A percentile compares a stretch with the other conserved stretches of the same genome.
Conservation (phyloP, 2,329 filamentous ascomycete species). For the Stemphylium beticola region DNA sequence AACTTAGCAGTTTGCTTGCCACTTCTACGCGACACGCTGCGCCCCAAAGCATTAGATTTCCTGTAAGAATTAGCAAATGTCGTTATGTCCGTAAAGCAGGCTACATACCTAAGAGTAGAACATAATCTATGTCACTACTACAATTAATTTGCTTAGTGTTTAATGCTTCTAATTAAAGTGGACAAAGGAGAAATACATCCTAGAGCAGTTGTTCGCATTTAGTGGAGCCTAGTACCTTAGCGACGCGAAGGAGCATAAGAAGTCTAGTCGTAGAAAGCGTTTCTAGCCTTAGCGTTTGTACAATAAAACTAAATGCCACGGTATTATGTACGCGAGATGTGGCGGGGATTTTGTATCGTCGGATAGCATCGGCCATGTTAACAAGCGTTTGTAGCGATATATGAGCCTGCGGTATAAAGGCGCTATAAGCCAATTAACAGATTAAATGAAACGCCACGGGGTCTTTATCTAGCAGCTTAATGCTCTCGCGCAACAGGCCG, state of each 20-base stretch:
- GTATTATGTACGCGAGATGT: constrained; percentile 5
- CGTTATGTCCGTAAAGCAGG: not conserved
- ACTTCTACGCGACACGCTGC: constrained; percentile 6
- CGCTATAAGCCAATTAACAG: constrained; percentile 14
- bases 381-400: constrained; percentile 15
- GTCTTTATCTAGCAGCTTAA: constrained; percentile 11
- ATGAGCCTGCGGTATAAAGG: constrained; percentile 8
- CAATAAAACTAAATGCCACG: constrained; percentile 6
- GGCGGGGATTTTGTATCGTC: constrained; percentile 8
- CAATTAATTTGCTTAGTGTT: not conserved
- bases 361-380: constrained; percentile 3
- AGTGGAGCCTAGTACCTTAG: constrained; percentile 1
- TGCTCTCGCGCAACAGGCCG: not conserved
- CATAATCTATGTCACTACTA: not conserved
- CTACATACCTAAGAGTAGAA: constrained; percentile 9
- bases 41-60: constrained; percentile 7
- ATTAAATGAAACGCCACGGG: constrained; percentile 7
- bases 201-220: constrained; percentile 5
- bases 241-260: constrained; percentile 8
- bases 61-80: constrained; percentile 3
- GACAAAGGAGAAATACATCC: constrained; percentile 8
- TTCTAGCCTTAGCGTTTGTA: constrained; percentile 8
- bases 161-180: constrained; percentile 1
- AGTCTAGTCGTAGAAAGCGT: constrained; percentile 7
- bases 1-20: constrained; percentile 5